Base-by-base conservation (phyloP, 345 rosid species). In the Salix brachista region DNA sequence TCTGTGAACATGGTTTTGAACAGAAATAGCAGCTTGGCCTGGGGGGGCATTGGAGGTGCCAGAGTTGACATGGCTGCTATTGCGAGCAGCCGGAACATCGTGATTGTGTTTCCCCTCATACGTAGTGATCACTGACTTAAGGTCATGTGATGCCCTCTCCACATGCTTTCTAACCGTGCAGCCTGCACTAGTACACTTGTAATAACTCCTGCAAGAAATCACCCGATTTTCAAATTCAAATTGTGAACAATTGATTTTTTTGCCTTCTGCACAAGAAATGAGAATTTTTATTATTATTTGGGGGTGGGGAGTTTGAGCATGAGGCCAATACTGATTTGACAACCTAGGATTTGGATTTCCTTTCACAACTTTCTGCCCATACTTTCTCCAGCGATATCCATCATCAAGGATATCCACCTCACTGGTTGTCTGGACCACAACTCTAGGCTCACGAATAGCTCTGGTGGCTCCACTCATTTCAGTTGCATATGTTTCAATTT, bases 311-410 rank as follows among this genome's bases (percentile, higher is more conserved):
- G 50, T 46, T 56, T 56, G 11, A 56, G 10, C 62, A 28, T 52
- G 74, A 32, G 39, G 19, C 26, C 52, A 60, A 8, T 10, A 17
- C n/a, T 61, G 54, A 17, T 26, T 56, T 30, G 52, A 74, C 46
- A 58, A 95, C 99, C 99, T 93, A 5, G 99, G 99, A 75, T 96
- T 96, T 39, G 99, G 98, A 79, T 96, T 96, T 74, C 99, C 99
- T 90, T 96, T 96, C 54, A 96, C 99, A 58, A 96, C 99, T 87
- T 96, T 96, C 87, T 96, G 99, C 66, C 99, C 98, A 69, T 96
- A 96, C 83, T 96, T 96, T 80, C 98, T 86, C 99, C 99, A 96
- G 50, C 96, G 91, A 77, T 96, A 96, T 23, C 99, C 97, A 84
- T 96, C 99, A 52, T 96, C 99, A 8, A 96, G 95, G 71, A 96